Percentiles rank a stretch among this genome's conserved stretches.
Evolutionary conservation across 371 early-diverging fungal species (phyloP).

Genomic region (Homolaphlyctis polyrhiza): DNA sequence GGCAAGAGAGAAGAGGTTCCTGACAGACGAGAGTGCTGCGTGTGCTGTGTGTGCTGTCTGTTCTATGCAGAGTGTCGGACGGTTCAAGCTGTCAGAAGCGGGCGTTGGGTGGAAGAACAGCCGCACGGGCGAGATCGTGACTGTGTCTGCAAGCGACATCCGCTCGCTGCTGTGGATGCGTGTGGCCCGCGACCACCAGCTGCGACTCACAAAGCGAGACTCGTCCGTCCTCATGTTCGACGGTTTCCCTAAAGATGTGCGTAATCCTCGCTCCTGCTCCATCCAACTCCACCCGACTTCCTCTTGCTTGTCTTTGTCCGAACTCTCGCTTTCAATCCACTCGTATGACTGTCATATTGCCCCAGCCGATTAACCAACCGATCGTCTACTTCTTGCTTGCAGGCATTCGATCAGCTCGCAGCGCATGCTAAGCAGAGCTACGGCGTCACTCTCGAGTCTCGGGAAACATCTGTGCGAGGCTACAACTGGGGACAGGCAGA

Average conservation of each 20-base stretch:
- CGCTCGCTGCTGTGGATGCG: conserved; percentile 67
- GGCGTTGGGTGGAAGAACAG: conserved; percentile 80
- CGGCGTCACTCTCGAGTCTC: conserved; percentile 68
- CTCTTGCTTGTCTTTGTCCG: no score
- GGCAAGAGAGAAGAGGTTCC: not conserved
- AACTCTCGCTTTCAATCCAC: no score
- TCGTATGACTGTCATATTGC: no score
- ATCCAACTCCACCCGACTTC: not conserved
- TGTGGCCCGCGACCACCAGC: conserved; percentile 78
- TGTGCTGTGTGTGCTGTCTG: not conserved
- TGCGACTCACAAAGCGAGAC: conserved; percentile 69
- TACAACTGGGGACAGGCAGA: conserved; percentile 88
- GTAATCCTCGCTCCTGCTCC: not conserved
- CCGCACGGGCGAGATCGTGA: conserved; percentile 49
- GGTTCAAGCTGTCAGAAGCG: conserved; percentile 66
- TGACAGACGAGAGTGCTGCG: not conserved
- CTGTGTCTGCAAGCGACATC: conserved; percentile 62
- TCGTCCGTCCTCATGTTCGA: conserved; percentile 77
- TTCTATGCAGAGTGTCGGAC: conserved; percentile 27
- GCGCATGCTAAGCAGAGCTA: conserved; percentile 64
- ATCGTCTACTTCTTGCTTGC: no score
- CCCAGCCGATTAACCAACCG: no score
- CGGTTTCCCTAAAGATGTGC: conserved; percentile 77
- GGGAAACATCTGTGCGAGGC: conserved; percentile 83
- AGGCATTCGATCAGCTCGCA: conserved; percentile 77